phyloP scores from a whole-genome alignment of 2,329 filamentous ascomycete genomes.

The Scytalidium lignicola region DNA sequence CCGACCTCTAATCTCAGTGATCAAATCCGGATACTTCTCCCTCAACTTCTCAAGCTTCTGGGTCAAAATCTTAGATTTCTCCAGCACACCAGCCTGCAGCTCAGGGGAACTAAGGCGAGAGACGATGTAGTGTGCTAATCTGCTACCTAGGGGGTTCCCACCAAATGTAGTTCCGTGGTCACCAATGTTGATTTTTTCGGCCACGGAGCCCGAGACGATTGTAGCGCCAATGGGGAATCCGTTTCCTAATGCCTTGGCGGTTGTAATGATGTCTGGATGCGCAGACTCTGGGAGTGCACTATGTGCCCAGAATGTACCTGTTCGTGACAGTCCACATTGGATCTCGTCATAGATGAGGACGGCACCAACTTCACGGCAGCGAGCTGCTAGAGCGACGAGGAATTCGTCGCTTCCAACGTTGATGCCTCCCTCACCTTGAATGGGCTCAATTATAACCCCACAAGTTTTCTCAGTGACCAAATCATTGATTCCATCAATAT shows the following conservation, averaged over 20 bases:
- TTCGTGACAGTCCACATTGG: slow-evolving; percentile 86
- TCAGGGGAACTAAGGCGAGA: slow-evolving; percentile 65
- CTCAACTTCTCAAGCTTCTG: slow-evolving; percentile 52
- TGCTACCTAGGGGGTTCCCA: slow-evolving; percentile 63
- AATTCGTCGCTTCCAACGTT: slow-evolving; percentile 80
- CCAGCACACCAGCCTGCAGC: slow-evolving; percentile 63
- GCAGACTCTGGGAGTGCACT: slow-evolving; percentile 66
- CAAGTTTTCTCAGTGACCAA: slow-evolving; percentile 83
- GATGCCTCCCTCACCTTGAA: slow-evolving; percentile 94
- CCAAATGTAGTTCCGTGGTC: slow-evolving; percentile 74
- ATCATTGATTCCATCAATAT: slow-evolving; percentile 63
- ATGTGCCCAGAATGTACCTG: slow-evolving; percentile 89
- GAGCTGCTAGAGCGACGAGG: slow-evolving; percentile 72
- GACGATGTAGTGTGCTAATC: slow-evolving; percentile 82
- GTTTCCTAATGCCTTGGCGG: slow-evolving; percentile 93
- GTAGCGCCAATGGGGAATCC: slow-evolving; percentile 92
- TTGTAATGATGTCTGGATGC: slow-evolving; percentile 90
- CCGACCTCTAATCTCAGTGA: slow-evolving; percentile 74
- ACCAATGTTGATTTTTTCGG: slow-evolving; percentile 57
- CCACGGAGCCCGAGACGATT: slow-evolving; percentile 55
- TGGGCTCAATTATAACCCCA: slow-evolving; percentile 93
- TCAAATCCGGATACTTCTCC: slow-evolving; percentile 61
- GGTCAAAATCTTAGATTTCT: slow-evolving; percentile 59
- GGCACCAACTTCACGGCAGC: slow-evolving; percentile 82
- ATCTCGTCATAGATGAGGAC: slow-evolving; percentile 96